Evolutionary conservation across 768 basidiomycete genomes (phyloP), one percentile per base, ranked within the genome.

Genomic region (Lentinula aciculospora): DNA sequence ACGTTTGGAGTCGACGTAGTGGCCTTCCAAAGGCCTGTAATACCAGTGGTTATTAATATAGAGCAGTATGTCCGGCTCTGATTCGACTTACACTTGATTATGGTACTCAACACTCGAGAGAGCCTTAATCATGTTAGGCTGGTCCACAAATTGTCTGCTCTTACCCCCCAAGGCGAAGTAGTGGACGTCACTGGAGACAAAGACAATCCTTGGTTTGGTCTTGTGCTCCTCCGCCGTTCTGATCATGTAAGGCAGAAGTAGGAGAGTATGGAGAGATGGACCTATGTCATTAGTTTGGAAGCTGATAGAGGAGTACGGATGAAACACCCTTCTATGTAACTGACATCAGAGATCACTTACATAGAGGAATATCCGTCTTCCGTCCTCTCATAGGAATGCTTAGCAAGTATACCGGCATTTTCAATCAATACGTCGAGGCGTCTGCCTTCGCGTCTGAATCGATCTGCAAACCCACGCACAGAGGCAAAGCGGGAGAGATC

Each of bases 221-320:
- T 63, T 45, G 58, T 71, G 56, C n/a, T 65, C 63, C 28, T 67
- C 59, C 0, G 74, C 71, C 0, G 80, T 76, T 28, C 70, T 63
- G 1, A 74, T 46, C 67, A 83, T 70, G 8, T 60, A 62, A 0
- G 82, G 81, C 0, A 81, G 67, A 0, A 82, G 67, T 7, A 72
- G 69, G 4, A 82, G 59, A 0, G 71, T 65, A 2, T 81, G 67
- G 0, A 81, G 67, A 5, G 72, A 67, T 6, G 69, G 71, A 0
- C 76, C 67, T 7, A 84, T 64, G 61, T 72, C 61, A 62, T 82
- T 82, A 36, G 79, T 73, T 59, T 83, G 81, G 0, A 81, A 56
- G 9, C 81, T 84, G 47, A 21, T n/a, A n/a, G n/a, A n/a, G n/a
- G n/a, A n/a, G n/a, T n/a, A n/a, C n/a, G 7, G 7, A 23, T 5